Base-by-base conservation (phyloP, 768 basidiomycete species). In the Cyclocybe aegerita region DNA sequence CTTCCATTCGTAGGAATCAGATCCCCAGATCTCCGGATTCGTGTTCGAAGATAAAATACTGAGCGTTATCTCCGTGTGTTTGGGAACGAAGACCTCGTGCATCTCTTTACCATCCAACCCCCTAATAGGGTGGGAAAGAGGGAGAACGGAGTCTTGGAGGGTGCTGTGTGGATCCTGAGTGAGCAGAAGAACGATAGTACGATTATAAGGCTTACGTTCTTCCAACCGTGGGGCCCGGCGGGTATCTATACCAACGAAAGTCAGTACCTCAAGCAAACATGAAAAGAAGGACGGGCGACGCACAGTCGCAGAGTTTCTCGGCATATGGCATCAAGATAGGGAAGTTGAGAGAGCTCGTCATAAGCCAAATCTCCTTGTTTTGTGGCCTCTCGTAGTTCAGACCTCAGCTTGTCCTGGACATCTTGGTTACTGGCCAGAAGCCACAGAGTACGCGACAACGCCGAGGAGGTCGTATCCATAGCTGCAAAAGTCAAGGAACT, bases 1-100 rank as follows among this genome's bases (percentile, higher is more conserved):
- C 48, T 73, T 78, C 68, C 74, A 78, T 51, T 76, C 72, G 11
- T 61, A 32, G 4, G 74, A 71, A 51, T 80, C 77, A 1, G 69
- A 64, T 8, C 78, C 78, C 77, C 77, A 81, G n/a, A 79, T 58
- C 7, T 66, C 66, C 11, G 64, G 65, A 40, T 68, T 68, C 1
- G 67, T 60, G 51, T 79, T 79, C 5, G 65, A 70, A 32, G 17
- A 71, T 63, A 43, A 65, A 48, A 58, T 68, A 47, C 49, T 75
- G 46, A 42, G 60, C 16, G 30, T 44, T 12, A 65, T 39, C 6
- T 58, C 53, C 2, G 76, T 77, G 34, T 69, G 68, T 30, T 70
- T 68, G 2, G 70, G 64, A 9, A 79, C 61, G 0, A 61, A 42
- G 2, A 79, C 52, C 42, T 73, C 67, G 14, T 37, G 38, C 1